phyloP scores from a whole-genome alignment of 257 asterid genomes.

The Schizonepeta tenuifolia region DNA sequence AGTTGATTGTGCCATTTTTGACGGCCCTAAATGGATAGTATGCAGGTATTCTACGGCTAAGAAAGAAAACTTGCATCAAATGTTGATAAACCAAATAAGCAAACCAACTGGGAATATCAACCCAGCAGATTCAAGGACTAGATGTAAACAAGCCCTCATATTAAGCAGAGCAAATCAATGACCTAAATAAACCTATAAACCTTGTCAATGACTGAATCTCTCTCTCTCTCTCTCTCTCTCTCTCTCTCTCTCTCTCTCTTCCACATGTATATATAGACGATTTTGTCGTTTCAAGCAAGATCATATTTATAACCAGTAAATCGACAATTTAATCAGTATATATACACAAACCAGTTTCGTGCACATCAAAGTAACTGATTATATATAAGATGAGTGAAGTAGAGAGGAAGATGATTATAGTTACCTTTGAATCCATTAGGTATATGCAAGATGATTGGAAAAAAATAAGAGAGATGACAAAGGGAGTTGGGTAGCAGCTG shows the following conservation, averaged over 20 bases:
- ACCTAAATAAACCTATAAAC: too few relatives aligned
- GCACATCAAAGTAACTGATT: too few relatives aligned
- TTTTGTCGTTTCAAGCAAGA: neutral
- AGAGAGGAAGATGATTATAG: neutral
- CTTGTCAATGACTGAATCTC: too few relatives aligned
- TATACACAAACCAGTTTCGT: too few relatives aligned
- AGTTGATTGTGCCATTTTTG: too few relatives aligned
- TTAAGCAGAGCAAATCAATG: too few relatives aligned
- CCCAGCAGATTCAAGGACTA: neutral
- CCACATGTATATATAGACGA: too few relatives aligned
- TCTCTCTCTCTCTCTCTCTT: neutral
- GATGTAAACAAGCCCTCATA: too few relatives aligned
- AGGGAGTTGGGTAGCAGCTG: slow-evolving; percentile 12
- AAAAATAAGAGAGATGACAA: neutral
- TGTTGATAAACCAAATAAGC: neutral
- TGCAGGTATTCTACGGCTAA: too few relatives aligned
- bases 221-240: neutral
- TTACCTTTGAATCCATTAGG: slow-evolving; percentile 24
- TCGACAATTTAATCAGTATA: too few relatives aligned
- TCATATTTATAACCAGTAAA: neutral
- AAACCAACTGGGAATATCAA: neutral
- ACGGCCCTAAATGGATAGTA: too few relatives aligned
- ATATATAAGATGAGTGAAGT: neutral
- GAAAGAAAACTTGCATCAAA: neutral
- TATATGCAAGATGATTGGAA: neutral